Base-by-base conservation (phyloP, 1,284 basidiomycete genomes). In the Pascua guehoae region DNA sequence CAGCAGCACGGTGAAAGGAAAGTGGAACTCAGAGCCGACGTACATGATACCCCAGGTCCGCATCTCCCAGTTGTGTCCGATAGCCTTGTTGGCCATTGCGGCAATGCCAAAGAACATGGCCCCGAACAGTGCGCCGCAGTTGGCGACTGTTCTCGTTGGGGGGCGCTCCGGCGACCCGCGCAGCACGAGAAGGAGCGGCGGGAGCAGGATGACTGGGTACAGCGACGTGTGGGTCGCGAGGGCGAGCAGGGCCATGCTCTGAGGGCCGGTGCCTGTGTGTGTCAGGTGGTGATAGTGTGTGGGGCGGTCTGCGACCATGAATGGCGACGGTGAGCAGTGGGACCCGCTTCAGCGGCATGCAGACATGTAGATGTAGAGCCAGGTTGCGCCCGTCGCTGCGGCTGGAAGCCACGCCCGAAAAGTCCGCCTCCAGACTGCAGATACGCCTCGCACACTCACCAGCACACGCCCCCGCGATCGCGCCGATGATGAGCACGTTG, bases 11-110 rank as follows among this genome's bases (percentile, higher is more conserved):
- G 9, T 17, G 12, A 49, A 2, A n/a, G n/a, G n/a, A n/a, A n/a
- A n/a, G n/a, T n/a, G n/a, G n/a, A n/a, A n/a, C n/a, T n/a, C n/a
- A 40, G 14, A 15, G 16, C 2, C 8, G 12, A 80, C 87, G 67
- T 69, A 94, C 92, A 85, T 85, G 51, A 88, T 84, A 17, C 89
- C 88, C 87, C 91, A 96, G 0, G 89, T 90, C 65, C 86, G 83
- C 7, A 78, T 72, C 48, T 90, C 71, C 88, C 89, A 93, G 14
- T 73, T 71, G 79, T 53, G 54, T 69, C 74, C 4, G 66, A 77
- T 67, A 44, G 67, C 1, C 24, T 3, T 4, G 24, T 32, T 32
- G 24, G 7, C 24, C 24, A 32, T 32, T 32, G 24, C 24, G 4
- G 24, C 24, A 7, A 32, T 3, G 24, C 24, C 24, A 32, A 32